Percentiles rank a stretch among this genome's conserved stretches.
These are phyloP conservation scores for Citeromyces nyonsensis DNA, from an alignment of 805 yeast species.

Conservation along the genomic window DNA sequence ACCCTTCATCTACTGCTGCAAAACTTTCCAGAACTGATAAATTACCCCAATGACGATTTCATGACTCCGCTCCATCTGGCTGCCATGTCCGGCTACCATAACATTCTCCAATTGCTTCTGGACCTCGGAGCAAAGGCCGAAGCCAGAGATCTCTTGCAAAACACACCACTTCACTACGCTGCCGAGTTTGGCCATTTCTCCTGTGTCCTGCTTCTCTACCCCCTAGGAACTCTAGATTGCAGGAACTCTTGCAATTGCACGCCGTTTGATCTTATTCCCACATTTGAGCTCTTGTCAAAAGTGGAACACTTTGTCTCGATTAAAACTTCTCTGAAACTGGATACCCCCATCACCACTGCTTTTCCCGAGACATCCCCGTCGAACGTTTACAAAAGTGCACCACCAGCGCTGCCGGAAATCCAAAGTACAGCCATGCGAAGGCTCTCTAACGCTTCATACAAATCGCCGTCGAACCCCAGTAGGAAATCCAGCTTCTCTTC, in stretches of 20 bases:
- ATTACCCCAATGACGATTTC: conserved; percentile 28
- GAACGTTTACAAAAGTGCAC: no score
- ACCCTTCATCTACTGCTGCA: conserved; percentile 62
- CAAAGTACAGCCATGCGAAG: no score
- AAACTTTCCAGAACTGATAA: conserved; percentile 37
- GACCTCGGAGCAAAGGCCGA: conserved; percentile 71
- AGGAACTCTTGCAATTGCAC: conserved; percentile 48
- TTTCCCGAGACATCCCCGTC: no score
- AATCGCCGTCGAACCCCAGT: no score
- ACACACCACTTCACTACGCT: conserved; percentile 78
- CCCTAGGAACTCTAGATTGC: conserved; percentile 29
- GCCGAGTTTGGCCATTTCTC: conserved; percentile 50
- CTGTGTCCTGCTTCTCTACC: conserved; percentile 34
- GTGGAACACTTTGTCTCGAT: conserved; percentile 15
- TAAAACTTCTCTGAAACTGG: neutral
- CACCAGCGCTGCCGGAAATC: no score
- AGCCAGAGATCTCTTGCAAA: conserved; percentile 55
- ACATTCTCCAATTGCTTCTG: conserved; percentile 47
- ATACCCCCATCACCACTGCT: no score
- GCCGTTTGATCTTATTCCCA: conserved; percentile 44
- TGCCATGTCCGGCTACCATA: conserved; percentile 39
- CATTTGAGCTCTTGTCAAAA: conserved; percentile 30
- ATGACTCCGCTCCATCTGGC: conserved; percentile 61
- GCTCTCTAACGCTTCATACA: no score
- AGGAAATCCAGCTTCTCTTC: no score